phyloP scores from a whole-genome alignment of 148 eudicot genomes.

The Chenopodium album region DNA sequence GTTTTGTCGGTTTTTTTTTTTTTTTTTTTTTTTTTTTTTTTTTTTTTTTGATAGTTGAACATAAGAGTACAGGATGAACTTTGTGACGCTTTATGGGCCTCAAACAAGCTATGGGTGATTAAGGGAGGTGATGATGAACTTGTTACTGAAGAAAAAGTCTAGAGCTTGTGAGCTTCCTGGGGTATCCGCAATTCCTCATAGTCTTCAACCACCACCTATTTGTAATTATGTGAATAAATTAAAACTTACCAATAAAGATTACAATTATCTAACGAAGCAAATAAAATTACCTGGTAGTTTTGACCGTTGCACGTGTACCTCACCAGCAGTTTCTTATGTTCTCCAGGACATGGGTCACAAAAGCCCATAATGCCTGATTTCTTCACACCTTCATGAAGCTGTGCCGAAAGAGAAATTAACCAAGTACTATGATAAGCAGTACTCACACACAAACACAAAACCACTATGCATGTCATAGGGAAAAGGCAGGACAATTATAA shows the following conservation, averaged over 20 bases:
- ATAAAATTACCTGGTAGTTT: constrained; percentile 50
- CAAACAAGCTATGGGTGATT: neutral
- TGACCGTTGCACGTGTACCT: constrained; percentile 58
- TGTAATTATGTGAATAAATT: neutral
- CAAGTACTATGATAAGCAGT: neutral
- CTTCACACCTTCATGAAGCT: constrained; percentile 96
- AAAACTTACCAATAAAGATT: neutral
- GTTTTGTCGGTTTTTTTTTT: no score
- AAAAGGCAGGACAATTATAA: no score
- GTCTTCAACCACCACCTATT: constrained; percentile 72
- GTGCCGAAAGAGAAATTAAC: constrained; percentile 16
- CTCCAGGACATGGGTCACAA: constrained; percentile 95
- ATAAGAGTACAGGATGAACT: neutral
- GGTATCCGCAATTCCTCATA: constrained; percentile 60
- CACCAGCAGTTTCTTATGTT: constrained; percentile 63
- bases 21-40: no score
- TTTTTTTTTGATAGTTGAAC: neutral
- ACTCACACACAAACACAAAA: neutral
- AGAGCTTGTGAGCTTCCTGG: constrained; percentile 53
- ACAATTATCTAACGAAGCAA: neutral
- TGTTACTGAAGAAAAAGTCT: neutral
- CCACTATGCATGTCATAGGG: neutral
- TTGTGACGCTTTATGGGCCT: constrained; percentile 7
- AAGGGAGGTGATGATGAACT: neutral
- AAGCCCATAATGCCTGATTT: constrained; percentile 99